Percentiles rank a stretch among this genome's conserved stretches.
Evolutionary conservation across 2,329 filamentous ascomycete genomes (phyloP).

Genomic region (Tolypocladium nubicola): DNA sequence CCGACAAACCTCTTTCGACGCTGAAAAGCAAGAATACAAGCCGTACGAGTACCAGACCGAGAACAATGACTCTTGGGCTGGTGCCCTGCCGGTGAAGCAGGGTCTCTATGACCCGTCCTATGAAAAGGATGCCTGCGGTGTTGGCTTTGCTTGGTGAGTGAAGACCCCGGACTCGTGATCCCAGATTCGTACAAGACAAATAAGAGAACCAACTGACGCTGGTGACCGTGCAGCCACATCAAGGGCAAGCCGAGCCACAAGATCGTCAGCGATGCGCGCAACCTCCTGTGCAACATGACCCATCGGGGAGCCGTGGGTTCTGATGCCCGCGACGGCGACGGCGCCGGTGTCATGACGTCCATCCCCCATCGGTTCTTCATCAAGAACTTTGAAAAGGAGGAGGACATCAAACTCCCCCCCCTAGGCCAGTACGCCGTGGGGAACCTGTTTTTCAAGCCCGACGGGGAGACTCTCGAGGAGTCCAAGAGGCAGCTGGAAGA

Average conservation of each 20-base stretch:
- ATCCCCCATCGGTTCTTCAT: constrained; percentile 98
- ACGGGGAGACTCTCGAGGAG: constrained; percentile 78
- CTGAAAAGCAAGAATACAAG: constrained; percentile 48
- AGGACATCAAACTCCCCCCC: constrained; percentile 76
- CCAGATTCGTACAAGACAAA: no score
- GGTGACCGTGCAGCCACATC: constrained; percentile 58
- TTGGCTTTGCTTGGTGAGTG: constrained; percentile 90
- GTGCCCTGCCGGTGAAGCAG: constrained; percentile 93
- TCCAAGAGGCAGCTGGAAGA: constrained; percentile 91
- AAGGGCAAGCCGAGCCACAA: constrained; percentile 97
- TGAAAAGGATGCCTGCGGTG: constrained; percentile 99
- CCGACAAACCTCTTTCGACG: constrained; percentile 51
- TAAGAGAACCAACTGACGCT: constrained; percentile 8
- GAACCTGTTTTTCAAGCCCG: constrained; percentile 98
- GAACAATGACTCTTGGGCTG: constrained; percentile 83
- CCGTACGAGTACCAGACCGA: constrained; percentile 81
- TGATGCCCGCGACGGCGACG: constrained; percentile 94
- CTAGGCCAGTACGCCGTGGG: constrained; percentile 92
- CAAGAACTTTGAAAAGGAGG: constrained; percentile 93
- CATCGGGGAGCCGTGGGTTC: constrained; percentile 97
- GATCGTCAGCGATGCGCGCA: constrained; percentile 83
- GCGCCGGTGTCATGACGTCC: constrained; percentile 98
- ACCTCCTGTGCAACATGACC: constrained; percentile 99
- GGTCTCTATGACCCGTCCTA: constrained; percentile 93
- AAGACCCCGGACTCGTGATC: not conserved